Evolutionary conservation across 139 green algal species (phyloP).

Genomic region (Chlamydomonas schloesseri): DNA sequence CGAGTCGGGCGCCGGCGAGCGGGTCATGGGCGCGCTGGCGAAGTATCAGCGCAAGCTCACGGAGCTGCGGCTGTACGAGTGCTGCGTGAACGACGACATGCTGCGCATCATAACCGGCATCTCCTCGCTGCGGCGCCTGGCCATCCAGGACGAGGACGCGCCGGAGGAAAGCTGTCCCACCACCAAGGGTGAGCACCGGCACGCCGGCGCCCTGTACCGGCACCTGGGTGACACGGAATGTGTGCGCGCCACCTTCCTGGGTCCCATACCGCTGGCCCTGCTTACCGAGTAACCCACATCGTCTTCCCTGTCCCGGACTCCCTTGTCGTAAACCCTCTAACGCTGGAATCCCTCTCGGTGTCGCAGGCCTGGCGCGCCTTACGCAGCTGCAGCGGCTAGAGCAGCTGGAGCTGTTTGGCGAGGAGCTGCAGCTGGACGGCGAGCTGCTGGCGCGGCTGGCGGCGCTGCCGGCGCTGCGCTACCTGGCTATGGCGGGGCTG

Average conservation of each 20-base stretch:
- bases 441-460: constrained; percentile 35
- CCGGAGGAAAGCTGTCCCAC: constrained; percentile 40
- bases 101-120: constrained; percentile 21
- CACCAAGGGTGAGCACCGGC: constrained; percentile 37
- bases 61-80: constrained; percentile 36
- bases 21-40: background rate
- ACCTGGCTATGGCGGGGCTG: constrained; percentile 44
- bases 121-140: constrained; percentile 1
- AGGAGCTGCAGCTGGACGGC: constrained; percentile 35
- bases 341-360: no score
- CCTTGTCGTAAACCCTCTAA: no score
- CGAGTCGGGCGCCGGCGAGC: constrained; percentile 31
- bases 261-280: no score
- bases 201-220: no score
- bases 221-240: no score
- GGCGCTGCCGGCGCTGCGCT: constrained; percentile 27
- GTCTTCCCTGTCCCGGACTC: no score
- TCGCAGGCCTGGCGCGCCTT: constrained; percentile 20
- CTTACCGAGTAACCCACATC: no score
- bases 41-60: constrained; percentile 37
- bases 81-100: constrained; percentile 41
- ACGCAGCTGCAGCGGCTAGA: constrained; percentile 32
- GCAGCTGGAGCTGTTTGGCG: constrained; percentile 44
- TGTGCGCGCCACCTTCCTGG: no score
- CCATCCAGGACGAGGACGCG: constrained; percentile 42